Evolutionary conservation across 768 basidiomycete species (phyloP).

Genomic region (Lactifluus echinatus): DNA sequence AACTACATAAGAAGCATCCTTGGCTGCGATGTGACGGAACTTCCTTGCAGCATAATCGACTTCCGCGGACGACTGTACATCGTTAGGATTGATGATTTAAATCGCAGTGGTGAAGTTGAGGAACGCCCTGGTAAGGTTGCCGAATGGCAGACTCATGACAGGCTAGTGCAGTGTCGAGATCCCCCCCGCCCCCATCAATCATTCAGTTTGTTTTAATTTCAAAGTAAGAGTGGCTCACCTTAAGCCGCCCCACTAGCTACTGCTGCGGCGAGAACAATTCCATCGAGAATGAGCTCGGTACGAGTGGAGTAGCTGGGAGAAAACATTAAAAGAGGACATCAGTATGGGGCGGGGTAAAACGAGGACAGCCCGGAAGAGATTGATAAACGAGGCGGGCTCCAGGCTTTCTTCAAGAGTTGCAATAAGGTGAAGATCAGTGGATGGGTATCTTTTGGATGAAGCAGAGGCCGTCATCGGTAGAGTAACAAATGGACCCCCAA

Average conservation of each 20-base stretch:
- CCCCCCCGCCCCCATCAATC: too few relatives aligned
- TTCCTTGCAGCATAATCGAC: conserved; percentile 28
- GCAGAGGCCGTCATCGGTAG: too few relatives aligned
- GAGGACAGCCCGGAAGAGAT: conserved; percentile 21
- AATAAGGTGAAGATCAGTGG: too few relatives aligned
- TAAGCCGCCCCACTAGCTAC: conserved; percentile 70
- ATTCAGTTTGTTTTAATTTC: too few relatives aligned
- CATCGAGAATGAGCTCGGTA: conserved; percentile 54
- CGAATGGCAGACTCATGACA: conserved; percentile 74
- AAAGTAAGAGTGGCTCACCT: conserved; percentile 26
- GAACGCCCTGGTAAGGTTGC: conserved; percentile 63
- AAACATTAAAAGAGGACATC: neutral
- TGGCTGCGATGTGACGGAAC: conserved; percentile 46
- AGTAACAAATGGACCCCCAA: too few relatives aligned
- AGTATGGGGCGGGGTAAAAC: neutral
- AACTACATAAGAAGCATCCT: conserved; percentile 56
- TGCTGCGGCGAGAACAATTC: conserved; percentile 60
- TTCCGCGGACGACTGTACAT: conserved; percentile 27
- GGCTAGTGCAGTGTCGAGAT: too few relatives aligned
- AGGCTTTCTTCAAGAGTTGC: conserved; percentile 9
- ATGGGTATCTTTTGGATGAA: too few relatives aligned
- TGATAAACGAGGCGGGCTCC: conserved; percentile 26
- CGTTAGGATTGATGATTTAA: conserved; percentile 22
- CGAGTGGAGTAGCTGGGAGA: conserved; percentile 57
- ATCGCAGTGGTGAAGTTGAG: conserved; percentile 40